Evolutionary conservation across 352 stramenopile genomes (phyloP), one percentile per base, ranked within the genome.

Genomic region (Thalassiosira delicatula): DNA sequence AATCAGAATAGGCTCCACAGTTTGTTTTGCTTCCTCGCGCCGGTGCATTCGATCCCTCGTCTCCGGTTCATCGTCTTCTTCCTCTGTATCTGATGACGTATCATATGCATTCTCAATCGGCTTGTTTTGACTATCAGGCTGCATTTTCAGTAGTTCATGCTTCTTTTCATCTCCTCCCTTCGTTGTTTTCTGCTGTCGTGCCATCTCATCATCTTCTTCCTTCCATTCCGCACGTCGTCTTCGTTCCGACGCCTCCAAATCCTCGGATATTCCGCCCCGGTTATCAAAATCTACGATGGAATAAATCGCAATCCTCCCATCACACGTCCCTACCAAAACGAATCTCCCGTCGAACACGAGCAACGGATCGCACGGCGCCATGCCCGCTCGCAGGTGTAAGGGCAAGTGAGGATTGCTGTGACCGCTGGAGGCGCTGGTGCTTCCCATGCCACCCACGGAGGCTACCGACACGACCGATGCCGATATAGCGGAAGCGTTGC

Each of bases 241-340:
- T 33, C 67, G 19, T 49, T 87, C 80, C 2, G 73, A 83, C 42
- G 75, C 70, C 29, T 62, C 21, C 8, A 87, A 62, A 80, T 87
- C 80, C 23, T 81, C 51, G 5, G 76, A 79, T 30, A 83, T 25
- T 0, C 40, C 44, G 51, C 23, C 19, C 0, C 30, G 30, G 7
- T 71, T 56, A 51, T 72, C 72, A 62, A 66, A 84, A 65, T 86
- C 71, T 11, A 77, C 5, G 32, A 87, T 61, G 3, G 59, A 67
- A 76, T 81, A 87, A 54, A 83, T 54, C 33, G 61, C 80, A 12
- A 87, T 56, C 33, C 80, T 70, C 19, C 80, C 80, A 73, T 87
- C 80, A 33, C 19, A 25, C 21, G 80, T 83, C 32, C 12, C 80
- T 7, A 87, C 80, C 35, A 80, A 33, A 1, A 73, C 74, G 62